Percentiles rank a stretch among this genome's conserved stretches.
Conservation (phyloP, 1,284 basidiomycete species). For the Singerocomus rubriflavus region DNA sequence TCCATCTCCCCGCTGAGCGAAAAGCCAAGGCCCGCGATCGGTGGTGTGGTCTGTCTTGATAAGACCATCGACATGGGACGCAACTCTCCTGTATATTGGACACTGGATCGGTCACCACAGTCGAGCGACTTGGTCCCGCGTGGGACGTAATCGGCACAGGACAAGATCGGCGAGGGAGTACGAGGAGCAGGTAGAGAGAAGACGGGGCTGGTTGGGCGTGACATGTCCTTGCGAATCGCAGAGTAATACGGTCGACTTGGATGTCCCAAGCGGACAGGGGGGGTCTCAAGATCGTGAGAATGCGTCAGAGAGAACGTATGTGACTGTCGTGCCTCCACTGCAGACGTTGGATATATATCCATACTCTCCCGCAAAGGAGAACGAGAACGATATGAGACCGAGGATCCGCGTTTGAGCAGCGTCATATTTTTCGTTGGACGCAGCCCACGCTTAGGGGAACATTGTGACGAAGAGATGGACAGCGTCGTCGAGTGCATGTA, state of each 20-base stretch:
- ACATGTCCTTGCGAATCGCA: constrained; percentile 59
- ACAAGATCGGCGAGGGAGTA: constrained; percentile 27
- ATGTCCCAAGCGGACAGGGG: constrained; percentile 45
- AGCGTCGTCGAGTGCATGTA: constrained; percentile 17
- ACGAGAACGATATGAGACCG: constrained; percentile 37
- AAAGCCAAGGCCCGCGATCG: constrained; percentile 36
- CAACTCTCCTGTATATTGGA: constrained; percentile 18
- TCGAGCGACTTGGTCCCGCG: constrained; percentile 32
- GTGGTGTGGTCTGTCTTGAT: constrained; percentile 23
- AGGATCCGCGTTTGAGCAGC: constrained; percentile 37
- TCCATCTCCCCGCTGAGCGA: constrained; percentile 61
- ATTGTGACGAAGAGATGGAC: constrained; percentile 25
- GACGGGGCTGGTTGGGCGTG: constrained; percentile 37
- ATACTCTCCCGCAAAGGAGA: constrained; percentile 26
- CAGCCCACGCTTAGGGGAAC: constrained; percentile 33
- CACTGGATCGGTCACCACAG: constrained; percentile 28
- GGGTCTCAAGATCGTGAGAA: constrained; percentile 23
- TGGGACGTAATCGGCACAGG: constrained; percentile 26
- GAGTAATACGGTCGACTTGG: constrained; percentile 59
- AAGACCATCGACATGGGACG: constrained; percentile 35
- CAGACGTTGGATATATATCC: constrained; percentile 17
- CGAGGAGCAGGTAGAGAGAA: constrained; percentile 23
- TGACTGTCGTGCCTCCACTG: constrained; percentile 20
- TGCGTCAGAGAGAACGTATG: constrained; percentile 19
- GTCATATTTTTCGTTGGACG: constrained; percentile 40